phyloP scores from a whole-genome alignment of 805 yeast species.

The Barnettozyma pratensis region DNA sequence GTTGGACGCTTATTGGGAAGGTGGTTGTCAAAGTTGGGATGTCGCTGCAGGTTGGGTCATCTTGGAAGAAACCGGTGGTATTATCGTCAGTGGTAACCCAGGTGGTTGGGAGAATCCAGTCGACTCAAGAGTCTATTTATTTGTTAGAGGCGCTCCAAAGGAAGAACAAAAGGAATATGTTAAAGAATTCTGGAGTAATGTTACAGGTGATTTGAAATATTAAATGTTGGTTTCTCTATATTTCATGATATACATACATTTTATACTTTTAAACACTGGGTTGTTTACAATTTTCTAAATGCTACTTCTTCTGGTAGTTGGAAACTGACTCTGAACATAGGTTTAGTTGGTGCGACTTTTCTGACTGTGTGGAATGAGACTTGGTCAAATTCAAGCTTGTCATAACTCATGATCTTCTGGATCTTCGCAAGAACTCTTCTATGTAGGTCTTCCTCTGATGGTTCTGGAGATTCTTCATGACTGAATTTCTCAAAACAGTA shows the following conservation, averaged over 20 bases:
- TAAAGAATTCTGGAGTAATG: slow-evolving; percentile 45
- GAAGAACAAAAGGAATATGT: slow-evolving; percentile 40
- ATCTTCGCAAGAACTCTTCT: slow-evolving; percentile 57
- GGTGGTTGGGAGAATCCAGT: slow-evolving; percentile 44
- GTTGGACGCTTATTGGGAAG: slow-evolving; percentile 63
- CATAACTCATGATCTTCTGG: slow-evolving; percentile 36
- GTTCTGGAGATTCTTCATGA: slow-evolving; percentile 63
- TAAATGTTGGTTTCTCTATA: slow-evolving; percentile 4
- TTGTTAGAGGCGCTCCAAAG: slow-evolving; percentile 46
- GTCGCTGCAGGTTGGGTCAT: slow-evolving; percentile 67
- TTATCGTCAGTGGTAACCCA: slow-evolving; percentile 48
- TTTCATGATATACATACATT: too few relatives aligned
- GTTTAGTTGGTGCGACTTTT: slow-evolving; percentile 93
- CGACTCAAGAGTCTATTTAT: slow-evolving; percentile 49
- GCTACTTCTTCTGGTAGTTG: slow-evolving; percentile 65
- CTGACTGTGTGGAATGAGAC: slow-evolving; percentile 79
- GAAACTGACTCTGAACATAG: slow-evolving; percentile 89
- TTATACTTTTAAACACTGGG: too few relatives aligned
- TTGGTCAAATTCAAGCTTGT: slow-evolving; percentile 40
- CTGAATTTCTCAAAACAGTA: slow-evolving; percentile 90
- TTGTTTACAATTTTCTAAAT: slow-evolving; percentile 27
- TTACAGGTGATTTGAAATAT: slow-evolving; percentile 41
- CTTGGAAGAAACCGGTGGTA: slow-evolving; percentile 54
- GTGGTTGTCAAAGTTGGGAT: slow-evolving; percentile 68
- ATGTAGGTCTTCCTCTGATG: slow-evolving; percentile 61